Base-by-base conservation (phyloP, 1,139 yeast genomes). In the Geotrichum aggregatum region DNA sequence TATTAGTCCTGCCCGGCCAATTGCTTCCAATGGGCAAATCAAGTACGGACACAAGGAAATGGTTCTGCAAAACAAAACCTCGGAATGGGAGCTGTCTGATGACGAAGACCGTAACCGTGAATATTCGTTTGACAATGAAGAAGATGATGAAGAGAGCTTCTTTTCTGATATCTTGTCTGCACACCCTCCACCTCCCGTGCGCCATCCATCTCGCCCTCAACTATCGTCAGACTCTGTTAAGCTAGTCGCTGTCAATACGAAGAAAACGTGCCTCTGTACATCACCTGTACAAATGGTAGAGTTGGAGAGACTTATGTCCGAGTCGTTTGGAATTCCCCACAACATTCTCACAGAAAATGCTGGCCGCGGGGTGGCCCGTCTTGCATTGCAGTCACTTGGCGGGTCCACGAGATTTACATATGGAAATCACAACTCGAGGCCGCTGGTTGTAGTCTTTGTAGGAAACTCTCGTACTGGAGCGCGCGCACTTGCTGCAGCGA, bases 261-360 rank as follows among this genome's bases (percentile, higher is more conserved):
- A 49, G 34, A 54, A 58, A 47, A 50, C 54, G 26, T 64, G 69
- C 43, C 86, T 92, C 1, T 72, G 83, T 52, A 84, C 91, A 14
- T 80, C 92, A 1, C 92, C 96, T 0, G 80, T 87, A 6, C 96
- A 89, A 67, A 69, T 88, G 56, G 72, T 84, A n/a, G 95, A 87
- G 59, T 79, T 88, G 54, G 94, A 87, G 66, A 75, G 86, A 45
- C 66, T 82, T 18, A 69, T 85, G 16, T 53, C 59, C 3, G 66
- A 71, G 3, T 83, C 81, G 26, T 84, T 75, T 66, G 82, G 80
- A 1, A 67, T 83, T 18, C 61, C 79, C 1, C 73, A 77, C 13
- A 66, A 66, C 10, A 67, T 79, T 10, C 67, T 83, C 61, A 71
- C 79, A n/a, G 97, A 88, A 65, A 80, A 82, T 48, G 81, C 88